phyloP scores from a whole-genome alignment of 108 stramenopile genomes.

The Chaetoceros muelleri region DNA sequence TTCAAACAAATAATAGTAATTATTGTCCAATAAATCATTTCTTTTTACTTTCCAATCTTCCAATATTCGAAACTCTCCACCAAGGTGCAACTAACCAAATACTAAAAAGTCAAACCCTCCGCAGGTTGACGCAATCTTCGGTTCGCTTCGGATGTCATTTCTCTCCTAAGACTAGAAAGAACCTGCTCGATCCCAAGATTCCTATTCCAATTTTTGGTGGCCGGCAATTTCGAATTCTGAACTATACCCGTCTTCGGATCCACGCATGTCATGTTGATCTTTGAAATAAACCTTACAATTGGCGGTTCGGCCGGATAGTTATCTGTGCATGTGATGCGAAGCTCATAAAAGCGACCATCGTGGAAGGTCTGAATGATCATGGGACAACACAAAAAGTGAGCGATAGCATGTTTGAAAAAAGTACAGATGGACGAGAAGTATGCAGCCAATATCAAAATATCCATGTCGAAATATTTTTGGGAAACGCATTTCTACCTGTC shows the following conservation, averaged over 20 bases:
- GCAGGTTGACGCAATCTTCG: slow-evolving; percentile 66
- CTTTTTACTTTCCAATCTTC: too few relatives aligned
- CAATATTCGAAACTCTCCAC: too few relatives aligned
- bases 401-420: neutral
- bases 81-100: too few relatives aligned
- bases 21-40: too few relatives aligned
- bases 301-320: slow-evolving; percentile 89
- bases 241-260: slow-evolving; percentile 68
- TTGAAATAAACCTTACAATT: slow-evolving; percentile 79
- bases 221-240: slow-evolving; percentile 51
- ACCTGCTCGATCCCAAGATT: slow-evolving; percentile 85
- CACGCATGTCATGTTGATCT: slow-evolving; percentile 92
- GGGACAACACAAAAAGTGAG: neutral
- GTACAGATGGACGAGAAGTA: neutral
- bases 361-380: slow-evolving; percentile 61
- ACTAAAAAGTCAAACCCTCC: slow-evolving; percentile 71
- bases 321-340: slow-evolving; percentile 83
- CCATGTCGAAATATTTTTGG: neutral
- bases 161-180: slow-evolving; percentile 53
- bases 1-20: too few relatives aligned
- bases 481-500: too few relatives aligned
- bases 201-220: slow-evolving; percentile 79
- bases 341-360: slow-evolving; percentile 90
- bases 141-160: slow-evolving; percentile 70
- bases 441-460: neutral